Percentiles rank a stretch among this genome's conserved stretches.
Evolutionary conservation across 2,329 filamentous ascomycete species (phyloP).

Genomic region (Pyrenophora tritici-repentis): DNA sequence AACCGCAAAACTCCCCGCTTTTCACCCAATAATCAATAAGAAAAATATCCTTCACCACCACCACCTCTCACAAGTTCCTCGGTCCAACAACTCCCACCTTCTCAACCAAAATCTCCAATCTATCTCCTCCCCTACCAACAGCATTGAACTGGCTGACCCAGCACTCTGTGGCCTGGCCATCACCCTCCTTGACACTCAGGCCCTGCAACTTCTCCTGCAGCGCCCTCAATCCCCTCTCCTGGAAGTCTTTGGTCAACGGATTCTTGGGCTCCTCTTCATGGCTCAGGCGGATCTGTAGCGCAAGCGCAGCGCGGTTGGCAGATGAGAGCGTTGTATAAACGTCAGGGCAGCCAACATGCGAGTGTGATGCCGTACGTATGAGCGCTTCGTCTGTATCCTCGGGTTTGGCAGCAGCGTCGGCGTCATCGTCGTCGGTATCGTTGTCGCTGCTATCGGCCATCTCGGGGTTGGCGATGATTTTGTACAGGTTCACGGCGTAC

Average conservation of each 20-base stretch:
- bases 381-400: too few species aligned
- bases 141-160: conserved; percentile 35
- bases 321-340: conserved; percentile 28
- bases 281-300: conserved; percentile 33
- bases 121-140: conserved; percentile 19
- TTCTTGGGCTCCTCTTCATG: conserved; percentile 18
- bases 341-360: conserved; percentile 17
- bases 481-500: conserved; percentile 31
- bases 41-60: background rate
- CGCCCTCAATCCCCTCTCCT: conserved; percentile 14
- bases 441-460: background rate
- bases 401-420: background rate
- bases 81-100: conserved; percentile 30
- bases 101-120: conserved; percentile 32
- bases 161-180: conserved; percentile 4
- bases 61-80: conserved; percentile 30
- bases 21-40: background rate
- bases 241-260: conserved; percentile 17
- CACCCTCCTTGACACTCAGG: conserved; percentile 7
- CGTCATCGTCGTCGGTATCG: background rate
- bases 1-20: too few species aligned
- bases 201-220: conserved; percentile 20
- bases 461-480: conserved; percentile 10
- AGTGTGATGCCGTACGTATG: conserved; percentile 12
- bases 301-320: conserved; percentile 34